Percentiles rank a stretch among this genome's conserved stretches.
These are phyloP conservation scores for Kluyveromyces starmeri DNA, from an alignment of 805 yeast species.

Conservation along the genomic window DNA sequence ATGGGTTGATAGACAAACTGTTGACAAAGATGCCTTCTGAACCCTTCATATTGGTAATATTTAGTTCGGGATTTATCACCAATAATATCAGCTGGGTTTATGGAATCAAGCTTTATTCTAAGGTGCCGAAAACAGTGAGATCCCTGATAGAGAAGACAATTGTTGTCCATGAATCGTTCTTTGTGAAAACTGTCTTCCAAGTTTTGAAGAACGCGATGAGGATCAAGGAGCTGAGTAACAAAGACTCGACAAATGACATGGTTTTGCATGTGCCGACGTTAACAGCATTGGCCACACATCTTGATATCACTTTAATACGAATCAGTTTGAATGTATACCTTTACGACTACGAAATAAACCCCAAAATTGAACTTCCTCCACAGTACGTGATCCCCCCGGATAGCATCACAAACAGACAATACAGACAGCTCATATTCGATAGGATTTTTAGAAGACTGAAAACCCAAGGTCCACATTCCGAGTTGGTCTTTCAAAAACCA, in stretches of 20 bases:
- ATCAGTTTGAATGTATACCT: constrained; percentile 69
- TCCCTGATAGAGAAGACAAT: constrained; percentile 53
- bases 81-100: constrained; percentile 52
- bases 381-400: constrained; percentile 25
- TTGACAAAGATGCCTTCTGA: constrained; percentile 49
- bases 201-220: constrained; percentile 55
- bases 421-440: constrained; percentile 36
- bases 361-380: constrained; percentile 40
- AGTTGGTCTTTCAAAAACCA: constrained; percentile 46
- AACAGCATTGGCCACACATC: constrained; percentile 44
- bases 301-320: constrained; percentile 71
- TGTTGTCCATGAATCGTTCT: constrained; percentile 87
- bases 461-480: constrained; percentile 35
- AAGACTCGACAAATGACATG: constrained; percentile 10
- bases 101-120: constrained; percentile 50
- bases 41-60: constrained; percentile 60
- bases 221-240: constrained; percentile 33
- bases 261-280: constrained; percentile 39
- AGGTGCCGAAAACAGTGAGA: constrained; percentile 48
- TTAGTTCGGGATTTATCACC: constrained; percentile 70
- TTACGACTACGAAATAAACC: constrained; percentile 49
- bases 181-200: constrained; percentile 68
- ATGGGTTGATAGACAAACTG: constrained; percentile 49
- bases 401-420: constrained; percentile 26
- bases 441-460: constrained; percentile 43